phyloP scores from a whole-genome alignment of 1,284 basidiomycete genomes.

The Cryptococcus sp. region DNA sequence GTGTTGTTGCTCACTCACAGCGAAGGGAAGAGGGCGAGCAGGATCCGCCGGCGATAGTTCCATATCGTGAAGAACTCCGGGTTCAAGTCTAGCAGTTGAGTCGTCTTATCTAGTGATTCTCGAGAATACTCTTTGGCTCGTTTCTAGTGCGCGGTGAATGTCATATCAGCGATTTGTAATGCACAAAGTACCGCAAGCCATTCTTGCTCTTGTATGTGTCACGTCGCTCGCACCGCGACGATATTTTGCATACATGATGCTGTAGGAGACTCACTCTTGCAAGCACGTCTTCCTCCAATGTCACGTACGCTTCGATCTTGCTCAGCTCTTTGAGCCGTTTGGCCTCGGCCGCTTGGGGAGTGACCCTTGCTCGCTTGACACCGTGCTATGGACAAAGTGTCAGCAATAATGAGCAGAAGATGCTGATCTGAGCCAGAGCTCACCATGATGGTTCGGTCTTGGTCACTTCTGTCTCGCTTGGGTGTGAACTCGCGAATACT shows the following conservation, averaged over 20 bases:
- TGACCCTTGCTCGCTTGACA: conserved; percentile 69
- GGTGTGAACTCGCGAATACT: not conserved
- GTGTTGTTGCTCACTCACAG: conserved; percentile 58
- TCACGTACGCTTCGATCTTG: conserved; percentile 73
- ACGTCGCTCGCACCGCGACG: no score
- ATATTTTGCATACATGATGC: no score
- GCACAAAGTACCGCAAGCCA: not conserved
- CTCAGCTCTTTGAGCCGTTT: conserved; percentile 68
- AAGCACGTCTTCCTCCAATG: conserved; percentile 67
- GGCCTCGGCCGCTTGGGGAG: conserved; percentile 65
- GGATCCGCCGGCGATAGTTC: conserved; percentile 83
- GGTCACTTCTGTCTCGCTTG: not conserved
- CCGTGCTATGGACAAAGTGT: conserved; percentile 63
- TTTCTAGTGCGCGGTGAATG: conserved; percentile 60
- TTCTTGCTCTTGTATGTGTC: not conserved
- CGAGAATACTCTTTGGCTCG: conserved; percentile 64
- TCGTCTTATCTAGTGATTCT: conserved; percentile 72
- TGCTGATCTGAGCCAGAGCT: not conserved
- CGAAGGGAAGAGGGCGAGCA: conserved; percentile 69
- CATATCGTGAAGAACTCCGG: conserved; percentile 91
- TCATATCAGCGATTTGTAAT: not conserved
- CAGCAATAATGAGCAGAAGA: not conserved
- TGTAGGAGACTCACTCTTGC: conserved; percentile 59
- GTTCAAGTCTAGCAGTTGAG: conserved; percentile 74
- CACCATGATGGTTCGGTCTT: not conserved